Base-by-base conservation (phyloP, 2,329 filamentous ascomycete species). In the Cadophora sp. region DNA sequence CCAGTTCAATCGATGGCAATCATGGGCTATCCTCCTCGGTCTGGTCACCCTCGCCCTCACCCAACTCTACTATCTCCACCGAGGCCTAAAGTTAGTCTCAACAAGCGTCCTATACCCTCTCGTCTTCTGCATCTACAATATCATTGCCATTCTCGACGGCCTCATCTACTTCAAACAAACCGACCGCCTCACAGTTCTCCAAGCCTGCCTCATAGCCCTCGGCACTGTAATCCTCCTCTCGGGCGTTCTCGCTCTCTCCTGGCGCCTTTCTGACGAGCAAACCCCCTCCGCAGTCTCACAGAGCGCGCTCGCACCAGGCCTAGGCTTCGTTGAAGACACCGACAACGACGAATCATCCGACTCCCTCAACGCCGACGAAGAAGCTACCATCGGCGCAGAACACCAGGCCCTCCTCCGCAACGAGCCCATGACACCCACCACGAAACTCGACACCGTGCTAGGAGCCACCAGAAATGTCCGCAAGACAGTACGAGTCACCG, bases 61-160 rank as follows among this genome's bases (percentile, higher is more conserved):
- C 55, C 96, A 99, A 80, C 87, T 99, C 6, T 99, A 97, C 81
- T 98, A 97, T 80, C 88, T 99, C 69, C 96, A 99, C 78, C 89
- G 93, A 53, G 96, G 96, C 64, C 86, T 99, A 71, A 97, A 97
- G 80, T 86, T 99, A 63, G 94, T 97, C 79, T 97, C 94, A 65
- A 98, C 96, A 26, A 97, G 93, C 76, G 91, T 98, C 70, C 85
- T 99, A 73, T 99, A 99, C 80, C 96, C 96, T 5, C 90, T 98
- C 74, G 94, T 98, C 48, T 99, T 99, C 81, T 99, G 96, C 85
- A 89, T 98, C 72, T 99, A 98, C 85, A 99, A 99, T 84, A 97
- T 99, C 76, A 94, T 98, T 77, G 96, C 96, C 73, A 99, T 99
- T 74, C 84, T 98, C 73, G 96, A 99, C 80, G 96, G 96, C 37